Evolutionary conservation across 1,284 basidiomycete species (phyloP).

Genomic region (Ganoderma lucidum): DNA sequence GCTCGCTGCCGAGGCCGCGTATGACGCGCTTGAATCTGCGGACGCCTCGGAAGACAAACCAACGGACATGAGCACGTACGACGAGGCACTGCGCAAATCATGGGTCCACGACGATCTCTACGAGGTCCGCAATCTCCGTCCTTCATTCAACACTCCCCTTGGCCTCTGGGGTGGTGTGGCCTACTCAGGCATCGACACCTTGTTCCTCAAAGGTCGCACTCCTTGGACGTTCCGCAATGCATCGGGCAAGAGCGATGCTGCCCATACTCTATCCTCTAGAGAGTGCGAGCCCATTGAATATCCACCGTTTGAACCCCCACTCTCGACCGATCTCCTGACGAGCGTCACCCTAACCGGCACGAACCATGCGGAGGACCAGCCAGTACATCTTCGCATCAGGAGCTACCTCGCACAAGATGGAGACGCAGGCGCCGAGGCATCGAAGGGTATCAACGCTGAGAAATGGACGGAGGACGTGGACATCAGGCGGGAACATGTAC

Average conservation of each 20-base stretch:
- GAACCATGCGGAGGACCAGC: slow-evolving; percentile 97
- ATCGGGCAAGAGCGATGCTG: slow-evolving; percentile 70
- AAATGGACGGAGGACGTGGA: slow-evolving; percentile 51
- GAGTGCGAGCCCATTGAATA: slow-evolving; percentile 88
- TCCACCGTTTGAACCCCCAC: slow-evolving; percentile 88
- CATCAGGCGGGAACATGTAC: slow-evolving; percentile 69
- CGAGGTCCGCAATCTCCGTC: slow-evolving; percentile 93
- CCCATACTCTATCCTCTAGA: slow-evolving; percentile 74
- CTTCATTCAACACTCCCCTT: slow-evolving; percentile 87
- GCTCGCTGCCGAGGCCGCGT: slow-evolving; percentile 93
- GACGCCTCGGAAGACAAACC: slow-evolving; percentile 41
- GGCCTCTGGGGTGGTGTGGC: slow-evolving; percentile 91
- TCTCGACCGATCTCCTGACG: slow-evolving; percentile 95
- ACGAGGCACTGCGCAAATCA: slow-evolving; percentile 75
- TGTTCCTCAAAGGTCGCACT: slow-evolving; percentile 86
- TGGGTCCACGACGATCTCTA: slow-evolving; percentile 92
- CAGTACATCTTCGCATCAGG: slow-evolving; percentile 85
- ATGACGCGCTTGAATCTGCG: slow-evolving; percentile 58
- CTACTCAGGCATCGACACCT: slow-evolving; percentile 91
- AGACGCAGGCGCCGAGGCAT: slow-evolving; percentile 54
- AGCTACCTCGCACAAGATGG: slow-evolving; percentile 47
- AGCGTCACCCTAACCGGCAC: slow-evolving; percentile 93
- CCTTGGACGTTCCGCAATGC: slow-evolving; percentile 92
- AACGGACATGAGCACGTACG: slow-evolving; percentile 84
- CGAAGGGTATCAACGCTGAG: slow-evolving; percentile 46